Evolutionary conservation across 1,139 yeast genomes (phyloP).

Genomic region (Blastobotrys ciferrii): DNA sequence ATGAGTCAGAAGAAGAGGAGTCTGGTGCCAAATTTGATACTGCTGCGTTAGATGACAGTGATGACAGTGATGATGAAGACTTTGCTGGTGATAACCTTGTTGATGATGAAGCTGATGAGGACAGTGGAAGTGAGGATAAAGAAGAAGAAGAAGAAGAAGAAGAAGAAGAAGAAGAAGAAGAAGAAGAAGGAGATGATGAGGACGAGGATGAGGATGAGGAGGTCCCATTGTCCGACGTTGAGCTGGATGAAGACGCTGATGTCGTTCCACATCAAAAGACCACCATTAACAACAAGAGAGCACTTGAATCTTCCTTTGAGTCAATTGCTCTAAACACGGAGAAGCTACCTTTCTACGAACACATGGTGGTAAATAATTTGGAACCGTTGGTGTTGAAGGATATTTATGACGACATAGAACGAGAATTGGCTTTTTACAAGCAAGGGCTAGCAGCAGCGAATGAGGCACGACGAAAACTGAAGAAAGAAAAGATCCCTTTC

Average conservation of each 20-base stretch:
- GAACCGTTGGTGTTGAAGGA: slow-evolving; percentile 71
- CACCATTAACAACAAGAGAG: slow-evolving; percentile 50
- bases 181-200: slow-evolving; percentile 35
- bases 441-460: slow-evolving; percentile 87
- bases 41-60: slow-evolving; percentile 25
- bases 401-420: slow-evolving; percentile 91
- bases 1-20: slow-evolving; percentile 22
- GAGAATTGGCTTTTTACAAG: slow-evolving; percentile 80
- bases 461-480: slow-evolving; percentile 64
- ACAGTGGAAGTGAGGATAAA: slow-evolving; percentile 28
- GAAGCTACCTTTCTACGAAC: slow-evolving; percentile 75
- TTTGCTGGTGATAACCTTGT: slow-evolving; percentile 25
- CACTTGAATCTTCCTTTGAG: slow-evolving; percentile 37
- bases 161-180: slow-evolving; percentile 30
- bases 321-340: slow-evolving; percentile 37
- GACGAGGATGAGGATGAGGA: slow-evolving; percentile 54
- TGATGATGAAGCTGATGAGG: slow-evolving; percentile 26
- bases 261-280: slow-evolving; percentile 86
- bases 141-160: slow-evolving; percentile 34
- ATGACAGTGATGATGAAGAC: slow-evolving; percentile 23
- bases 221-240: slow-evolving; percentile 60
- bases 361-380: slow-evolving; percentile 66
- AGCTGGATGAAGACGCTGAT: slow-evolving; percentile 81
- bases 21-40: slow-evolving; percentile 35
- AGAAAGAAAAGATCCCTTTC: slow-evolving; percentile 74